Conservation (phyloP, 768 basidiomycete genomes). For the Serendipita indica region DNA sequence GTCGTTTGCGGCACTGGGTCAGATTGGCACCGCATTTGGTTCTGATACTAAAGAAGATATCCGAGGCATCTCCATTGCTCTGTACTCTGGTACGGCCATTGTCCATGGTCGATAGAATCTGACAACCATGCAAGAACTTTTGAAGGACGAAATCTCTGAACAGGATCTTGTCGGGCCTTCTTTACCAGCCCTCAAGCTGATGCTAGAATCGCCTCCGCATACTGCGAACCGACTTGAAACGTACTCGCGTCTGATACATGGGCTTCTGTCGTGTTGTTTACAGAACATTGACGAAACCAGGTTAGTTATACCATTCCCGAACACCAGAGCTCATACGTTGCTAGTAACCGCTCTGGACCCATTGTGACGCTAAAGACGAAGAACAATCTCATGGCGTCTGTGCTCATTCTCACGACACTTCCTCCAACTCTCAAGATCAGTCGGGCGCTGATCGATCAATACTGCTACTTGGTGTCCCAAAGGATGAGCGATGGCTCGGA, state of each 20-base stretch:
- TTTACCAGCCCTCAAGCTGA: slow-evolving; percentile 59
- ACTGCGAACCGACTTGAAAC: slow-evolving; percentile 25
- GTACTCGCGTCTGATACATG: slow-evolving; percentile 47
- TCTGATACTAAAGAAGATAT: slow-evolving; percentile 54
- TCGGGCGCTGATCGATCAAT: slow-evolving; percentile 62
- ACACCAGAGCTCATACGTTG: neutral
- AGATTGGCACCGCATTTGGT: slow-evolving; percentile 43
- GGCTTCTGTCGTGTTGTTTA: slow-evolving; percentile 71
- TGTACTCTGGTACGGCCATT: slow-evolving; percentile 53
- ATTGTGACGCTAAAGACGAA: slow-evolving; percentile 74
- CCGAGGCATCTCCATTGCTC: slow-evolving; percentile 57
- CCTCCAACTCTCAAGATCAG: slow-evolving; percentile 55
- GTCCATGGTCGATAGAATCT: neutral
- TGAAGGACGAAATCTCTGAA: slow-evolving; percentile 74
- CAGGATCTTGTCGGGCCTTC: slow-evolving; percentile 69
- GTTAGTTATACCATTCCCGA: slow-evolving; percentile 30
- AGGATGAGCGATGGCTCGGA: slow-evolving; percentile 57
- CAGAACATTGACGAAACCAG: slow-evolving; percentile 85
- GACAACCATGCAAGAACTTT: slow-evolving; percentile 38
- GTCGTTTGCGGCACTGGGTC: slow-evolving; percentile 45
- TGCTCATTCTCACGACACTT: slow-evolving; percentile 69
- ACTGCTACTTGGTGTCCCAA: slow-evolving; percentile 71
- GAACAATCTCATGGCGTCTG: slow-evolving; percentile 75
- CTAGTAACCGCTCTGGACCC: slow-evolving; percentile 63
- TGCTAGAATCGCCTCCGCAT: slow-evolving; percentile 42